A percentile compares a stretch with the other conserved stretches of the same genome.
phyloP scores from a whole-genome alignment of 2,329 filamentous ascomycete genomes.

The Ophiostoma triangulosporum region DNA sequence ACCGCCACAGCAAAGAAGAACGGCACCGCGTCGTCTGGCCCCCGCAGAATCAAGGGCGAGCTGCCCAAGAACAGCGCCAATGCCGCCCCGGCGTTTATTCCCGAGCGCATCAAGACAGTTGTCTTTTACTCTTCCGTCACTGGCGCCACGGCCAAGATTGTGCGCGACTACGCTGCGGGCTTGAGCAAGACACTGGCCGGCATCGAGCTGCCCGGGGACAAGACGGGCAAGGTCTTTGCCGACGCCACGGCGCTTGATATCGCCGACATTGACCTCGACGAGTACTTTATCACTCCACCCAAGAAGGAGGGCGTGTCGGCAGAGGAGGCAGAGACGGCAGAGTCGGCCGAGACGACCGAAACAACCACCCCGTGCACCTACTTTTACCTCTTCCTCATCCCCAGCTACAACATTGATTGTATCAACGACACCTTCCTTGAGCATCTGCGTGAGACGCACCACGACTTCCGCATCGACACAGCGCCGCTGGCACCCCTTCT shows the following conservation, averaged over 20 bases:
- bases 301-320: constrained; percentile 31
- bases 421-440: constrained; percentile 78
- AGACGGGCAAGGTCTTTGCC: constrained; percentile 22
- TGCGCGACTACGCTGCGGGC: constrained; percentile 45
- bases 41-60: constrained; percentile 32
- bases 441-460: constrained; percentile 80
- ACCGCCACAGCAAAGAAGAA: background rate
- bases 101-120: constrained; percentile 48
- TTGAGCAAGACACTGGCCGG: constrained; percentile 35
- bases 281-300: constrained; percentile 73
- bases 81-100: constrained; percentile 15
- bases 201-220: background rate
- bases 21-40: constrained; percentile 22
- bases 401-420: constrained; percentile 91
- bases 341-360: background rate
- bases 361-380: constrained; percentile 33
- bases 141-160: constrained; percentile 64
- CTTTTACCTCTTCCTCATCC: constrained; percentile 75
- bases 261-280: constrained; percentile 79
- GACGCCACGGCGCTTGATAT: constrained; percentile 61
- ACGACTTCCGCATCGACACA: constrained; percentile 94
- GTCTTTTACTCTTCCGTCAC: constrained; percentile 87
- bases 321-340: no score
- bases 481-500: constrained; percentile 62
- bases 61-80: constrained; percentile 17